Evolutionary conservation across 768 basidiomycete genomes (phyloP), one percentile per base, ranked within the genome.

Genomic region (Floccularia luteovirens): DNA sequence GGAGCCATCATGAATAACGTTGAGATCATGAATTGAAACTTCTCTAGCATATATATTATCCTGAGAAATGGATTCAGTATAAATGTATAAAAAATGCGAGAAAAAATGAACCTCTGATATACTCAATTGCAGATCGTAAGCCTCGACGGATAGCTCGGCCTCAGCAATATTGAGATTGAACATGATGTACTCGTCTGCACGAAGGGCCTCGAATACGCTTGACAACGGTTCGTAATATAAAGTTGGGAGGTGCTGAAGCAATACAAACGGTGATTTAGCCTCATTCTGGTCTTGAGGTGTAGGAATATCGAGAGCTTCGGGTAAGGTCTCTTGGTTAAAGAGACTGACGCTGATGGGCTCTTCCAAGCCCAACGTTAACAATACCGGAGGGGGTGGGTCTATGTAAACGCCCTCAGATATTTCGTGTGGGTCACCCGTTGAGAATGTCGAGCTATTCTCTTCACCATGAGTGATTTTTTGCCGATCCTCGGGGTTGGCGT

Each of bases 191-290:
- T 75, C 70, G 41, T 87, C 82, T 50, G 74, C 69, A 22, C 83
- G 80, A 31, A 90, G 60, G 41, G 79, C 81, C 41, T 80, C 80
- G 50, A 89, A 88, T 14, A 88, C 74, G 42, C 60, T 66, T 31
- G 71, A 74, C 33, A 90, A 53, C 21, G 85, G 78, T 54, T 88
- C 85, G 49, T 88, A 89, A 56, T 85, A 90, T 5, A 89, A 63
- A 3, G 77, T 82, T 2, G 85, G 84, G 13, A 62, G 69, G 42
- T 76, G 63, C 33, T 75, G 70, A 43, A 90, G 67, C 35, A 89
- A 60, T 4, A 85, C 53, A n/a, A n/a, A n/a, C n/a, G n/a, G n/a
- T n/a, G n/a, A n/a, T n/a, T n/a, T n/a, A n/a, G n/a, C n/a, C n/a
- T n/a, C n/a, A n/a, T n/a, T n/a, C n/a, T n/a, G n/a, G n/a, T n/a